Evolutionary conservation across 225 moss, liverwort and hornwort species (phyloP).

Genomic region (Polytrichum formosum): DNA sequence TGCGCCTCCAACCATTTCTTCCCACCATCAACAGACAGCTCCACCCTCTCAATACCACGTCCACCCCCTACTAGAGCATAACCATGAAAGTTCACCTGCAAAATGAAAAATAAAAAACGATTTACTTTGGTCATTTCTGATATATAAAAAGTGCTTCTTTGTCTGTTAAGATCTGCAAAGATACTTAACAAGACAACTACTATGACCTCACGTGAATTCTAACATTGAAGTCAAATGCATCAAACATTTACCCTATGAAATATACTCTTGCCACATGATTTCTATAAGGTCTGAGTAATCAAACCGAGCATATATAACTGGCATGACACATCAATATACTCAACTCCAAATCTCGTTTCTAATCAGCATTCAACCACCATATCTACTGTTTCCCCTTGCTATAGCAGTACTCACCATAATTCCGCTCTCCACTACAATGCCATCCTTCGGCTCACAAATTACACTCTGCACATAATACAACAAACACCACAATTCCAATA

Average conservation of each 20-base stretch:
- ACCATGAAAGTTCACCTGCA: constrained; percentile 51
- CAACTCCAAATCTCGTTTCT: too few species aligned
- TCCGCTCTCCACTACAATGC: constrained; percentile 40
- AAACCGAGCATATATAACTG: too few species aligned
- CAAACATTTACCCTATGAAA: too few species aligned
- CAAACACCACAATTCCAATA: constrained; percentile 2
- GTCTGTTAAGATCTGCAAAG: not conserved
- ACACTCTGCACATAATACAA: constrained; percentile 44
- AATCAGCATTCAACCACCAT: too few species aligned
- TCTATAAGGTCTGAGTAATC: too few species aligned
- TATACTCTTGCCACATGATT: too few species aligned
- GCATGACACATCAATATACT: too few species aligned
- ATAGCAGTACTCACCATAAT: constrained; percentile 32
- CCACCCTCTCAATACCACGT: constrained; percentile 55
- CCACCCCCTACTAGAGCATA: constrained; percentile 61
- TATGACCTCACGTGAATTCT: too few species aligned
- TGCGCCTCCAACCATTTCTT: constrained; percentile 51
- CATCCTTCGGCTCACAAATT: constrained; percentile 67
- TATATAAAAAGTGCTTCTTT: too few species aligned
- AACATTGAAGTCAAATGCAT: too few species aligned
- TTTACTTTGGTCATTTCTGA: too few species aligned
- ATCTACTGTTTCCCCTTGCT: too few species aligned
- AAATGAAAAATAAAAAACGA: not conserved
- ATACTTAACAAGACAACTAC: not conserved
- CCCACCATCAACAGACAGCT: constrained; percentile 55